phyloP scores from a whole-genome alignment of 2,329 filamentous ascomycete species.

The Fonsecaea pedrosoi region DNA sequence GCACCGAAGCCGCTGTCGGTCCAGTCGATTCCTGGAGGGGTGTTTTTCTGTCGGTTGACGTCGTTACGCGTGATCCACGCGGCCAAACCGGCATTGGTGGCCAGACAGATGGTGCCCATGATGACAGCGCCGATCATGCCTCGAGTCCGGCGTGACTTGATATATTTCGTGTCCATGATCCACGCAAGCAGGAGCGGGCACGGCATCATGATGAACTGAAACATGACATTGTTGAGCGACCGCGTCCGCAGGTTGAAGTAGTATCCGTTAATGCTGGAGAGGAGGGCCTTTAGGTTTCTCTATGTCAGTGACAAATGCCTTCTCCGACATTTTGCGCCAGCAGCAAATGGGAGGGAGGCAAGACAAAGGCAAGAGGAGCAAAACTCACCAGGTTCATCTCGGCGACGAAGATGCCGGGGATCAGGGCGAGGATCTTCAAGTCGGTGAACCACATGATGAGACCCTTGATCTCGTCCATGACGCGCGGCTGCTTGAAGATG shows the following conservation, averaged over 20 bases:
- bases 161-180: conserved; percentile 42
- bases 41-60: conserved; percentile 23
- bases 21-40: conserved; percentile 32
- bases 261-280: conserved; percentile 31
- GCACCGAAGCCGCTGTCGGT: conserved; percentile 27
- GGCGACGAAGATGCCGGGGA: conserved; percentile 32
- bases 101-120: conserved; percentile 28
- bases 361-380: not conserved
- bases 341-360: not conserved
- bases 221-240: conserved; percentile 36
- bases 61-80: conserved; percentile 32
- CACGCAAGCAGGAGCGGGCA: conserved; percentile 37
- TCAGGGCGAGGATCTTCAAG: conserved; percentile 23
- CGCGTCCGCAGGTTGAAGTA: conserved; percentile 38
- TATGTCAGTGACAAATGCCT: not conserved
- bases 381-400: conserved; percentile 36
- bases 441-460: conserved; percentile 29
- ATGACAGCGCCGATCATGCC: conserved; percentile 32
- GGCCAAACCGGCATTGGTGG: conserved; percentile 28
- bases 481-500: conserved; percentile 33
- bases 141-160: conserved; percentile 30
- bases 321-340: not conserved
- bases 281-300: conserved; percentile 1
- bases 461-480: conserved; percentile 35
- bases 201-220: conserved; percentile 36